These are phyloP conservation scores for Medicago arabica DNA, from an alignment of 306 rosid species.

Conservation along the genomic window DNA sequence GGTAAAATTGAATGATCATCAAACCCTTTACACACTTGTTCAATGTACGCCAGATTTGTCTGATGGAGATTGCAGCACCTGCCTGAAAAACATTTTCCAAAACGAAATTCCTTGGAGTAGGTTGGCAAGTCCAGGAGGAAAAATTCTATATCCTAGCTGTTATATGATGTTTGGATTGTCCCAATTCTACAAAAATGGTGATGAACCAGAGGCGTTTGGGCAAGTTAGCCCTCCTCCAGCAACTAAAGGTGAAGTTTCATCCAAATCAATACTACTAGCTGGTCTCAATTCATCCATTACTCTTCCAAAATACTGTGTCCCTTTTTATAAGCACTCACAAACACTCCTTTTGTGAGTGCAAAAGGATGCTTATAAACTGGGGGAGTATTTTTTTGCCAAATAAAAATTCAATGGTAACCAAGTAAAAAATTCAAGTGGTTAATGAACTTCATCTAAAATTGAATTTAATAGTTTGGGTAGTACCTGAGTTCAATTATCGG, in stretches of 20 bases:
- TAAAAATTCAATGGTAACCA: too few relatives aligned
- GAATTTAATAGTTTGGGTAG: background rate
- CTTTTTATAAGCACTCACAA: too few relatives aligned
- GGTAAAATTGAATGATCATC: background rate
- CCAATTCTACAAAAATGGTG: background rate
- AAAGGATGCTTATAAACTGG: too few relatives aligned
- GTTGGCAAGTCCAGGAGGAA: conserved; percentile 17
- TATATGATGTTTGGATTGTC: conserved; percentile 10
- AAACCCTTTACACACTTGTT: background rate
- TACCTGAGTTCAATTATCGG: background rate
- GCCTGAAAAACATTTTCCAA: background rate
- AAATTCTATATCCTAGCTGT: conserved; percentile 24
- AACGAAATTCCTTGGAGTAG: background rate
- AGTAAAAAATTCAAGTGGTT: too few relatives aligned
- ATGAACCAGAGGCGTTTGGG: background rate
- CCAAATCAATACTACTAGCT: background rate
- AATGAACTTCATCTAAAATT: too few relatives aligned
- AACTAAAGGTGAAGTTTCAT: background rate
- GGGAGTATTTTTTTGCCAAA: too few relatives aligned
- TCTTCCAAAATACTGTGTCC: background rate
- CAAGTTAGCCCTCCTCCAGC: background rate
- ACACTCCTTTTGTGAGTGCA: too few relatives aligned
- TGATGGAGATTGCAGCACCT: background rate
- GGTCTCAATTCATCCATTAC: background rate
- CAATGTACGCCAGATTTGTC: background rate